Evolutionary conservation across 2,329 filamentous ascomycete genomes (phyloP).

Genomic region (Hypoxylon sp.): DNA sequence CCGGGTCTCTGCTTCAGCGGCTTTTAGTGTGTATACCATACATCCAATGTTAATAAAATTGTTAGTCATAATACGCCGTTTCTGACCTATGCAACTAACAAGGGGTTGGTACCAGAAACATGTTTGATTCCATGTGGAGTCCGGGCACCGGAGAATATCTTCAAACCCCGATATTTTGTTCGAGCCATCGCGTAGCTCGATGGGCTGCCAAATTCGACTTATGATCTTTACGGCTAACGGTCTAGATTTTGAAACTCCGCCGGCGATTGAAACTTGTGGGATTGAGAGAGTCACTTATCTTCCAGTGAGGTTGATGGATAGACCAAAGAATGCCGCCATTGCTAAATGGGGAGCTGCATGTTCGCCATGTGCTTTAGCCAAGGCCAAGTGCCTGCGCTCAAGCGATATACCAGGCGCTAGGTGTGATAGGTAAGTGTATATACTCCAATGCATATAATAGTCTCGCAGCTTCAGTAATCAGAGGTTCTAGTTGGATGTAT

Average conservation of each 20-base stretch:
- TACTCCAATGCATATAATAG: neutral
- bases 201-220: conserved; percentile 14
- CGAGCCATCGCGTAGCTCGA: conserved; percentile 22
- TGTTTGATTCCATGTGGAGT: conserved; percentile 1
- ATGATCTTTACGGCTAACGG: conserved; percentile 34
- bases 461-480: neutral
- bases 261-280: conserved; percentile 39
- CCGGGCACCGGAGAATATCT: conserved; percentile 42
- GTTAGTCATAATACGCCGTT: conserved; percentile 7
- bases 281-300: conserved; percentile 2
- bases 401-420: conserved; percentile 57
- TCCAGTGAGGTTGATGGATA: conserved; percentile 44
- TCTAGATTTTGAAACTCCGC: conserved; percentile 45
- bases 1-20: conserved; percentile 5
- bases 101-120: conserved; percentile 15
- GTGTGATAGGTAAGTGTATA: conserved; percentile 58
- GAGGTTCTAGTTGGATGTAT: neutral
- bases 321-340: conserved; percentile 46
- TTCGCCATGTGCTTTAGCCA: conserved; percentile 64
- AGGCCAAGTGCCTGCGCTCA: conserved; percentile 66
- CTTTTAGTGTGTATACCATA: neutral
- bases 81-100: neutral
- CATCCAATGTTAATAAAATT: neutral
- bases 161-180: conserved; percentile 38
- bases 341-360: conserved; percentile 67